phyloP scores from a whole-genome alignment of 345 rosid genomes.

The Arabidopsis thaliana region TAIR10.1 NC_003076.8:1056501-1057000 shows the following conservation, averaged over 20 bases:
- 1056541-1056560: conserved; percentile 83
- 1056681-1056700: conserved; percentile 91
- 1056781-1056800: conserved; percentile 36
- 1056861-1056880: conserved; percentile 86
- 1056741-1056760: conserved; percentile 55
- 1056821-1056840: conserved; percentile 77
- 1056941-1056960: conserved; percentile 23
- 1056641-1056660: conserved; percentile 70
- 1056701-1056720: conserved; percentile 68
- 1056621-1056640: conserved; percentile 71
- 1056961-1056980: conserved; percentile 27
- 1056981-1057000: conserved; percentile 46
- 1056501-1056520: conserved; percentile 61
- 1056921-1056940: conserved; percentile 49
- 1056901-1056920: conserved; percentile 58
- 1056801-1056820: conserved; percentile 62
- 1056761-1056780: conserved; percentile 42
- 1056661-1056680: conserved; percentile 57
- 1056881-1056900: conserved; percentile 60
- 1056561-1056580: conserved; percentile 83
- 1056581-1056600: conserved; percentile 63
- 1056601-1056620: conserved; percentile 79
- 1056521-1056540: conserved; percentile 74
- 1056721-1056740: conserved; percentile 54
- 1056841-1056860: conserved; percentile 70